phyloP scores from a whole-genome alignment of 495 filamentous ascomycete genomes.

The Neurospora tetrasperma region DNA sequence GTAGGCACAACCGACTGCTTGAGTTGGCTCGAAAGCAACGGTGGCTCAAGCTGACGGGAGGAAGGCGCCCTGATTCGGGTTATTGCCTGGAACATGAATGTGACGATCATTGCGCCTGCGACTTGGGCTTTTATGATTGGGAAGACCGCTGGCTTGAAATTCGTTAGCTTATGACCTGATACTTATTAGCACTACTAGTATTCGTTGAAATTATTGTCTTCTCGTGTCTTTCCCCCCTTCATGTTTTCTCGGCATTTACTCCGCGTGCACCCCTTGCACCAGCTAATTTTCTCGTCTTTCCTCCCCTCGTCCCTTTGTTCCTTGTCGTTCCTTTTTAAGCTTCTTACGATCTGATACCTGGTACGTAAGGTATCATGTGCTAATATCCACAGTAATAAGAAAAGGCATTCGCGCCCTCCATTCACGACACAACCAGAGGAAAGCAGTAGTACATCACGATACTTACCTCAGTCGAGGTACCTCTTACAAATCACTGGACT shows the following conservation, averaged over 20 bases:
- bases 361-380: background rate
- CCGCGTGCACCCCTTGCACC: background rate
- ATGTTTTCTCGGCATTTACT: background rate
- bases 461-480: background rate
- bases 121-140: background rate
- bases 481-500: background rate
- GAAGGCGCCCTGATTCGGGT: background rate
- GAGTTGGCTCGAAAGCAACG: background rate
- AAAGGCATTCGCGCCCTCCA: background rate
- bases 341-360: background rate
- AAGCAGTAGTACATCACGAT: background rate
- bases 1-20: background rate
- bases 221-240: background rate
- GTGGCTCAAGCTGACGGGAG: background rate
- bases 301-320: background rate
- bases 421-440: background rate
- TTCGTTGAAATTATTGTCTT: background rate
- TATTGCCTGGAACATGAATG: background rate
- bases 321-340: background rate
- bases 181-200: background rate
- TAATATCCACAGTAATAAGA: background rate
- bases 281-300: background rate
- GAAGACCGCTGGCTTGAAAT: background rate
- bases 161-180: background rate
- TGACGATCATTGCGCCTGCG: background rate